Evolutionary conservation across 192 early-diverging fungal species (phyloP).

Genomic region (Backusella macrospora): DNA sequence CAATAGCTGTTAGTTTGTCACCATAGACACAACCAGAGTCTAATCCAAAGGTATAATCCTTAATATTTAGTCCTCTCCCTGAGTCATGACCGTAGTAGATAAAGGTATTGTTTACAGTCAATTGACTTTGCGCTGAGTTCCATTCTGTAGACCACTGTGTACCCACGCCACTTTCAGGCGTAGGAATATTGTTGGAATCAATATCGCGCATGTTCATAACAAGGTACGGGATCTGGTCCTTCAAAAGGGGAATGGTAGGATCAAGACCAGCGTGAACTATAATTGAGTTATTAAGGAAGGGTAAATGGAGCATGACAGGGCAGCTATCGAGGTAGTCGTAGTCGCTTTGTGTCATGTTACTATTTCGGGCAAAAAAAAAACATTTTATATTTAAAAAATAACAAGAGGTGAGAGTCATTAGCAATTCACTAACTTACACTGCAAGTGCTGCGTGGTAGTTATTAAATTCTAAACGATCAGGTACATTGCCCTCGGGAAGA

Average conservation of each 20-base stretch:
- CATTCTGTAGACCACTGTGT: slow-evolving; percentile 44
- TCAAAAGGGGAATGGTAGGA: slow-evolving; percentile 45
- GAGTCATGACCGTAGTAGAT: slow-evolving; percentile 77
- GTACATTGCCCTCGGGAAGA: slow-evolving; percentile 36
- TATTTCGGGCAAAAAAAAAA: slow-evolving; percentile 11
- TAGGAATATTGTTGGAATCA: slow-evolving; percentile 43
- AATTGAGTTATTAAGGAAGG: slow-evolving; percentile 45
- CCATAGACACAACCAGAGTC: slow-evolving; percentile 77
- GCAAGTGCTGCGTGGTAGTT: slow-evolving; percentile 41
- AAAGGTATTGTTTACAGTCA: slow-evolving; percentile 35
- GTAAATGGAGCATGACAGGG: slow-evolving; percentile 56
- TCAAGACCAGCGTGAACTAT: slow-evolving; percentile 76
- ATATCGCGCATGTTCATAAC: slow-evolving; percentile 66
- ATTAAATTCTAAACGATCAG: slow-evolving; percentile 35
- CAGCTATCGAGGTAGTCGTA: slow-evolving; percentile 57
- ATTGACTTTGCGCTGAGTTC: slow-evolving; percentile 37
- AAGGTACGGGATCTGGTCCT: slow-evolving; percentile 56
- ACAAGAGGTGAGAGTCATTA: slow-evolving; percentile 1
- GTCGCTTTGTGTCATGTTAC: slow-evolving; percentile 43
- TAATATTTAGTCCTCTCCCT: slow-evolving; percentile 56
- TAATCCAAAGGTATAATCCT: slow-evolving; percentile 58
- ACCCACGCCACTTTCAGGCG: slow-evolving; percentile 39
- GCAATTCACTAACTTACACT: slow-evolving; percentile 29
- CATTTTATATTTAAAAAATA: background rate
- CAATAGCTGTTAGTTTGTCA: slow-evolving; percentile 60